Base-by-base conservation (phyloP, 257 asterid genomes). In the Solanum bulbocastanum region DNA sequence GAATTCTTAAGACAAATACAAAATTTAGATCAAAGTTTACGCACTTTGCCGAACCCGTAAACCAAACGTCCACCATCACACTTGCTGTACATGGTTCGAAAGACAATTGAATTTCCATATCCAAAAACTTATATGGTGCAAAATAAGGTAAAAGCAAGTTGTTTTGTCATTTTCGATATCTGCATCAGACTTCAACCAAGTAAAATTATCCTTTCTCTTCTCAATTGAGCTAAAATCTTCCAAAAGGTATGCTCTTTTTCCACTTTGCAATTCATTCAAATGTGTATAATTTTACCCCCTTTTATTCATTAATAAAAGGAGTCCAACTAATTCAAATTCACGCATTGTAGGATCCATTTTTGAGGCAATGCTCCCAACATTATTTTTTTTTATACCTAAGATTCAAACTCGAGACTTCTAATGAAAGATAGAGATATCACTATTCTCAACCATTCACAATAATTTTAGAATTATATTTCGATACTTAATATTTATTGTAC, bases 331-430 rank as follows among this genome's bases (percentile, higher is more conserved):
- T 56, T 2, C 1, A 0, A 5, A 27, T 27, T 68, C 22, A 68
- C 23, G 0, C 23, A 69, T 69, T 69, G 36, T 5, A 27, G 11
- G 39, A 2, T 1, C 3, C 3, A 12, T 25, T 66, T 66, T 5
- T 66, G 20, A 1, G 18, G 0, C 1, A 2, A 66, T 1, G 20
- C 36, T 25, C 10, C 20, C 22, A 5, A 25, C 5, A 12, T 10
- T 10, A 2, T 5, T 2, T 27, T 66, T 27, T 58, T 13, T 0
- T 1, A 12, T 11, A 10, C 3, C 1, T 0, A 10, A 25, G 1
- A 11, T 8, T 11, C 4, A 8, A 66, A 6, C 18, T 12, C 33
- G 4, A 65, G 0, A 65, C 0, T 3, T 5, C 1, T 6, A 65
- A 25, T 23, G 20, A 68, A 68, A 0, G 10, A 30, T 30, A 27